Evolutionary conservation across 208 protist species (phyloP).

Genomic region (Leishmania aethiopica): DNA sequence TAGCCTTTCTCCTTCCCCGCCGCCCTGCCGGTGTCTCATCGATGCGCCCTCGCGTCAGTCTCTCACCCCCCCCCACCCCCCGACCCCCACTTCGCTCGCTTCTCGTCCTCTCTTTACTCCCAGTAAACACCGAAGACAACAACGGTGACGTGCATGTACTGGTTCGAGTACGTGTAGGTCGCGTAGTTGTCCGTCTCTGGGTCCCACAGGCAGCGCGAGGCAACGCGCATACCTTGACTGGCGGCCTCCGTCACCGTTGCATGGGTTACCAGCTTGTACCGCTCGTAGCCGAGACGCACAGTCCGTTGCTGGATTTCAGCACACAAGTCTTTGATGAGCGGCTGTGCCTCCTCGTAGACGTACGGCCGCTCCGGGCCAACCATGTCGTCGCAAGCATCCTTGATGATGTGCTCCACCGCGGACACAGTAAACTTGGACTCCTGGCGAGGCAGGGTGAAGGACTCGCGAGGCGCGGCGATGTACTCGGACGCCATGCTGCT

Average conservation of each 20-base stretch:
- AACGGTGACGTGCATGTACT: constrained; percentile 77
- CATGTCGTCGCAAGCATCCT: constrained; percentile 77
- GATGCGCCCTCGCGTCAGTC: not conserved
- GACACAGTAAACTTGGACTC: constrained; percentile 80
- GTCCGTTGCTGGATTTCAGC: constrained; percentile 89
- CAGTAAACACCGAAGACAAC: constrained; percentile 84
- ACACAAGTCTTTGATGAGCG: constrained; percentile 87
- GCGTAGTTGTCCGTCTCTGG: constrained; percentile 92
- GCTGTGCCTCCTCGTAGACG: constrained; percentile 72
- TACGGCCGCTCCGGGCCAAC: constrained; percentile 65
- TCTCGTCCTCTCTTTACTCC: constrained; percentile 44
- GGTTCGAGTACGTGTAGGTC: constrained; percentile 71
- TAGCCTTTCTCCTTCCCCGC: not conserved
- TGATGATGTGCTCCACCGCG: constrained; percentile 76
- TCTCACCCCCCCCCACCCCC: not conserved
- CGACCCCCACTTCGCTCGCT: not conserved
- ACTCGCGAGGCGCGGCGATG: constrained; percentile 39
- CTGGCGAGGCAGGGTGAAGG: constrained; percentile 70
- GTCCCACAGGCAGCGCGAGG: constrained; percentile 91
- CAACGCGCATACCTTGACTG: constrained; percentile 87
- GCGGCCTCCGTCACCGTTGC: constrained; percentile 77
- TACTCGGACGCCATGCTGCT: constrained; percentile 46
- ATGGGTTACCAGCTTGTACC: constrained; percentile 94
- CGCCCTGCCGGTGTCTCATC: not conserved
- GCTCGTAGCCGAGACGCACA: constrained; percentile 86